These are phyloP conservation scores for Collybia sordida DNA, from an alignment of 768 basidiomycete genomes.

Conservation along the genomic window DNA sequence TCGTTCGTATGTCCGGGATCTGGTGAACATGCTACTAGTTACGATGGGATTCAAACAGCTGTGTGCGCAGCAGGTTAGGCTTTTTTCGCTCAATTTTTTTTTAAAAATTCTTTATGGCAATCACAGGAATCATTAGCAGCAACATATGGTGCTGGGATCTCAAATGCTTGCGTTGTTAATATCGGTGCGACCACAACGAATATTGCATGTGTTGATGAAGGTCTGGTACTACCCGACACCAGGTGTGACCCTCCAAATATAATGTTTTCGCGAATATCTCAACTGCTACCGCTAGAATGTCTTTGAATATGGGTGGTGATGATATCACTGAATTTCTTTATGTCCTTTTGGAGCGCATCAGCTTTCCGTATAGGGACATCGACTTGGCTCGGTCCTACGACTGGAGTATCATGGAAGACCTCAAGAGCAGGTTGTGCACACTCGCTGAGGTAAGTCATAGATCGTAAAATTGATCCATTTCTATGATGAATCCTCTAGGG, in stretches of 20 bases:
- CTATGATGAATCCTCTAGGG: conserved; percentile 43
- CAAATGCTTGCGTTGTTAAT: conserved; percentile 94
- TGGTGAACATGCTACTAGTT: conserved; percentile 69
- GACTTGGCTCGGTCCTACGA: conserved; percentile 79
- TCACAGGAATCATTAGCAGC: conserved; percentile 87
- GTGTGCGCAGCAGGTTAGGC: conserved; percentile 81
- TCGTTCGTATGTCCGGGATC: conserved; percentile 75
- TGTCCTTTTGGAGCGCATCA: conserved; percentile 73
- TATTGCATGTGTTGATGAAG: conserved; percentile 94
- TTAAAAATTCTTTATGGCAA: background rate
- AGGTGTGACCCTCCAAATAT: conserved; percentile 47
- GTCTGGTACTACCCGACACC: conserved; percentile 82
- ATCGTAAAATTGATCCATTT: background rate
- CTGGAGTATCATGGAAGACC: conserved; percentile 89
- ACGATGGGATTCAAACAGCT: conserved; percentile 92
- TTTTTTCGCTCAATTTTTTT: background rate
- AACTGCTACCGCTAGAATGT: conserved; percentile 47
- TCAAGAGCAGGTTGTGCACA: conserved; percentile 84
- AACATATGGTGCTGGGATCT: conserved; percentile 93
- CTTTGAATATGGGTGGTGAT: conserved; percentile 87
- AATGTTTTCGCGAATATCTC: conserved; percentile 1
- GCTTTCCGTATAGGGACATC: conserved; percentile 86
- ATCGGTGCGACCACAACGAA: conserved; percentile 84
- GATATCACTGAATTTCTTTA: conserved; percentile 91
- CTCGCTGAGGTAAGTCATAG: conserved; percentile 71